Base-by-base conservation (phyloP, 306 rosid species). In the Acacia melanoxylon region DNA sequence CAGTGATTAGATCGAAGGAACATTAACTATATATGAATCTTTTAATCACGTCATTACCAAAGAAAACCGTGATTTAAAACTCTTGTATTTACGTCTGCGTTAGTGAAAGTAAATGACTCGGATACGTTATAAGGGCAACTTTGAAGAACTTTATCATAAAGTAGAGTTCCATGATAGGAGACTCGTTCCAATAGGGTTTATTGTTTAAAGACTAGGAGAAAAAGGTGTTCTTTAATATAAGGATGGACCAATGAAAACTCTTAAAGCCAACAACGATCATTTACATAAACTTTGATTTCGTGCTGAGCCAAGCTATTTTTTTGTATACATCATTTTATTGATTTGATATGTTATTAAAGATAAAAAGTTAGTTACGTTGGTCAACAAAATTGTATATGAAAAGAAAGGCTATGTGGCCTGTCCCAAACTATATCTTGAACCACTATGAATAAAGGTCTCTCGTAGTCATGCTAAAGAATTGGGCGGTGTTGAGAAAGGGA, bases 211-310 rank as follows among this genome's bases (percentile, higher is more conserved):
- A 80, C 81, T 59, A 56, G 31, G 54, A 61, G 76, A 72, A 72
- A 27, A 37, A 58, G 41, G 7, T 6, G 27, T 73, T 51, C 56
- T 13, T 37, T 61, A n/a, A n/a, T 61, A 22, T 68, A 65, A 85
- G 75, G 81, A 81, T 85, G 79, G 41, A 72, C 24, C 75, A 85
- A 59, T 83, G 85, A 88, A 48, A 48, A 67, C 80, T 85, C 67
- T 45, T 25, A 72, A 49, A 48, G 42, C n/a, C 35, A 49, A 4
- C 16, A 25, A 61, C 67, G 8, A 25, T 27, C 11, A 17, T 17
- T 80, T 25, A 24, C 25, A 13, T 4, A 62, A 25, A 62, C 29
- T 25, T 27, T 25, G 17, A 62, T 62, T 27, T 31, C 40, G 12
- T 6, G 20, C 35, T 12, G 68, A 27, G 68, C 16, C 68, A 11